Percentiles rank a stretch among this genome's conserved stretches.
These are phyloP conservation scores for Cryptococcus depauperatus DNA, from an alignment of 1,284 basidiomycete genomes.

Conservation along the genomic window DNA sequence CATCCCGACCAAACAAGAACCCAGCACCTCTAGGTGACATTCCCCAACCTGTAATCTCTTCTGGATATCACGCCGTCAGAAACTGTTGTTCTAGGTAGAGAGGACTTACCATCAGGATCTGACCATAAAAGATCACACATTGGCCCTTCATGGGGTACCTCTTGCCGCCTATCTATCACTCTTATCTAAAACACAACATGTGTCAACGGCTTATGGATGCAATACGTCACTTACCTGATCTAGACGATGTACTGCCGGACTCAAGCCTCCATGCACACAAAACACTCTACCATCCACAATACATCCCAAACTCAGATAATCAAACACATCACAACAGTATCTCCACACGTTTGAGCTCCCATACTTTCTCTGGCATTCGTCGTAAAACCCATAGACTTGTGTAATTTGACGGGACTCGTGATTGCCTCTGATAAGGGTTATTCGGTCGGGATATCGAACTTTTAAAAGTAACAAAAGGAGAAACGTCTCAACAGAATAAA, in stretches of 20 bases:
- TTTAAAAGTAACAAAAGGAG: constrained; percentile 89
- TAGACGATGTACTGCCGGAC: constrained; percentile 71
- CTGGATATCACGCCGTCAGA: background rate
- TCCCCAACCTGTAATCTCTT: constrained; percentile 86
- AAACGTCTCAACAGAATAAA: constrained; percentile 96
- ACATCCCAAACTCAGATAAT: constrained; percentile 88
- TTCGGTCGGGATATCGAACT: constrained; percentile 94
- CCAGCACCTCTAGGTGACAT: constrained; percentile 94
- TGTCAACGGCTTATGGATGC: constrained; percentile 11
- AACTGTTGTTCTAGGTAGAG: no score
- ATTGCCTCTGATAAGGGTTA: constrained; percentile 94
- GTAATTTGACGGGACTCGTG: constrained; percentile 99
- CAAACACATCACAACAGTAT: constrained; percentile 97
- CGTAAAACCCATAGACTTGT: constrained; percentile 98
- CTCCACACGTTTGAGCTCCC: constrained; percentile 93
- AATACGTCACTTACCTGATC: constrained; percentile 61
- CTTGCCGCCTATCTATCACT: constrained; percentile 90
- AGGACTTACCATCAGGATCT: constrained; percentile 77
- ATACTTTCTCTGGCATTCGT: constrained; percentile 96
- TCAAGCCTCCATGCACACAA: constrained; percentile 87
- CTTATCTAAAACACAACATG: constrained; percentile 62
- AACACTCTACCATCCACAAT: constrained; percentile 92
- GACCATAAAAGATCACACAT: constrained; percentile 99
- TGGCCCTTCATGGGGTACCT: constrained; percentile 97
- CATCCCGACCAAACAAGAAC: constrained; percentile 88